These are phyloP conservation scores for Penicillium cinerascens DNA, from an alignment of 495 filamentous ascomycete genomes.

Conservation along the genomic window DNA sequence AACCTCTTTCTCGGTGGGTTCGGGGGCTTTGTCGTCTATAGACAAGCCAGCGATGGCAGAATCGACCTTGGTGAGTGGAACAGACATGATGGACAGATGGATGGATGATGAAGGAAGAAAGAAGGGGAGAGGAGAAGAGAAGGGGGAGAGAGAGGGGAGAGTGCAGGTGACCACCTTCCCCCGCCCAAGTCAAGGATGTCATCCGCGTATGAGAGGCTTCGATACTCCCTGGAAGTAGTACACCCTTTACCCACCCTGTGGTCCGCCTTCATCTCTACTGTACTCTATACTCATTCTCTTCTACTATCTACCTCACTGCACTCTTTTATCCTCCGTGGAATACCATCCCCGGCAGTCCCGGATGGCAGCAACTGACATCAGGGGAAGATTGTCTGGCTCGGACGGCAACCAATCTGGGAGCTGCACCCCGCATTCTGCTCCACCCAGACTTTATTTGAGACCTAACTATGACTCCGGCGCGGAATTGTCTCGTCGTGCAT, in stretches of 20 bases:
- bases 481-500: neutral
- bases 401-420: constrained; percentile 25
- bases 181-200: constrained; percentile 28
- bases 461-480: neutral
- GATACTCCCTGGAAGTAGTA: neutral
- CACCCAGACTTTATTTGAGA: constrained; percentile 21
- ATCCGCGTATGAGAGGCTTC: constrained; percentile 5
- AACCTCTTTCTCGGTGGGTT: constrained; percentile 32
- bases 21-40: constrained; percentile 53
- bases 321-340: neutral
- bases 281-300: neutral
- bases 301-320: neutral
- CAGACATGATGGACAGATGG: constrained; percentile 52
- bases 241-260: neutral
- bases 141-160: constrained; percentile 21
- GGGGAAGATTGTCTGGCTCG: constrained; percentile 17
- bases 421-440: constrained; percentile 46
- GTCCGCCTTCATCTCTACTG: neutral
- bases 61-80: constrained; percentile 78
- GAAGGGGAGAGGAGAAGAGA: constrained; percentile 22
- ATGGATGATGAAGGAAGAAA: constrained; percentile 13
- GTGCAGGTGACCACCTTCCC: constrained; percentile 9
- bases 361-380: constrained; percentile 40
- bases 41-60: constrained; percentile 78
- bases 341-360: constrained; percentile 16